phyloP scores from a whole-genome alignment of 805 yeast species.

The Candida namnaoensis region DNA sequence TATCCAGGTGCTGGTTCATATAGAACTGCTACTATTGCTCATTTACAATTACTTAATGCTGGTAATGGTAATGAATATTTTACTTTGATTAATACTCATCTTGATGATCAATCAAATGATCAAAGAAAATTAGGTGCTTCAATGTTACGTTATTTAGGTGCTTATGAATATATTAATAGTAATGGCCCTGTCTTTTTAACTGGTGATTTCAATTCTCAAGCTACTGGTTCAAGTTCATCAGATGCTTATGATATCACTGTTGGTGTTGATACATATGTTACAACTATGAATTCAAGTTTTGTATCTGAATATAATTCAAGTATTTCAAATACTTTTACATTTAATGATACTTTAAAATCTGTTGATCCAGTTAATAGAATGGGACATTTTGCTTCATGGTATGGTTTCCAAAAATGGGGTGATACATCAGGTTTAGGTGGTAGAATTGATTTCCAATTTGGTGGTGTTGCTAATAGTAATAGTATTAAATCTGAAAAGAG shows the following conservation, averaged over 20 bases:
- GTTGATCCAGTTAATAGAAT: conserved; percentile 18
- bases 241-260: conserved; percentile 23
- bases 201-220: conserved; percentile 38
- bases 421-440: conserved; percentile 12
- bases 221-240: conserved; percentile 15
- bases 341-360: conserved; percentile 18
- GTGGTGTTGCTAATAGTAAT: conserved; percentile 13
- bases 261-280: conserved; percentile 6
- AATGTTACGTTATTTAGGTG: conserved; percentile 23
- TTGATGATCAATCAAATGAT: conserved; percentile 30
- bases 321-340: conserved; percentile 12
- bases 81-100: conserved; percentile 31
- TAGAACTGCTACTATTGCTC: conserved; percentile 30
- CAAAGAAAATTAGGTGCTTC: conserved; percentile 28
- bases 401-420: conserved; percentile 26
- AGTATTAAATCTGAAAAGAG: conserved; percentile 4
- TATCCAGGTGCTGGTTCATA: conserved; percentile 30
- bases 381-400: conserved; percentile 28
- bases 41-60: conserved; percentile 11
- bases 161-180: conserved; percentile 25
- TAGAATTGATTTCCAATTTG: conserved; percentile 33
- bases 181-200: conserved; percentile 28
- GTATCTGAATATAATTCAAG: conserved; percentile 10
- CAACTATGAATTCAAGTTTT: conserved; percentile 14
- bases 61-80: conserved; percentile 15